These are phyloP conservation scores for Monosporascus cannonballus DNA, from an alignment of 2,329 filamentous ascomycete species.

Conservation along the genomic window DNA sequence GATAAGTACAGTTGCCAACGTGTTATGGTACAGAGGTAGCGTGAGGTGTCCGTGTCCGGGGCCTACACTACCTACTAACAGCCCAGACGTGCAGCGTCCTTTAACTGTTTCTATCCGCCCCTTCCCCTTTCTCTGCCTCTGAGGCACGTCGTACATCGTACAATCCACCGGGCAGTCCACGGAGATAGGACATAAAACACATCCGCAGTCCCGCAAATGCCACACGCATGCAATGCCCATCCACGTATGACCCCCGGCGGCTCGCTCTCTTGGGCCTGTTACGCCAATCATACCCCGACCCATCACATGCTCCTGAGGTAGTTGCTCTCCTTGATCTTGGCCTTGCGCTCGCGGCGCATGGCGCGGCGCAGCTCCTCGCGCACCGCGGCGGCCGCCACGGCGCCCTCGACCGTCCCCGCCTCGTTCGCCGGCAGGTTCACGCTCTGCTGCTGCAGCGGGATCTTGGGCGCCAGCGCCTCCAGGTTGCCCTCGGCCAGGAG, in stretches of 20 bases:
- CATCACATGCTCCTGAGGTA: constrained; percentile 74
- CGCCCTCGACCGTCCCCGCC: constrained; percentile 35
- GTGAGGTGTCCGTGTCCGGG: too few relatives aligned
- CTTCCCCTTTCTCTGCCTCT: background rate
- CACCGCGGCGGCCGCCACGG: constrained; percentile 41
- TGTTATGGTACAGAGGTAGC: background rate
- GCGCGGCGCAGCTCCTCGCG: constrained; percentile 61
- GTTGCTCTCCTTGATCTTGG: constrained; percentile 77
- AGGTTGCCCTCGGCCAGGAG: constrained; percentile 61
- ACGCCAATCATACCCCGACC: background rate
- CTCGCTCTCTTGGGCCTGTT: too few relatives aligned
- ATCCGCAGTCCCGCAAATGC: too few relatives aligned
- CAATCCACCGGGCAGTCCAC: background rate
- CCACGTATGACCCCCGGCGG: too few relatives aligned
- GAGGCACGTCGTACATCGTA: background rate
- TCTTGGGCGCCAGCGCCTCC: constrained; percentile 58
- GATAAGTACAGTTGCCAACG: background rate
- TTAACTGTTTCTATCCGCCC: background rate
- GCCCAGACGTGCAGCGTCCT: background rate
- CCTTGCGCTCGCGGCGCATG: constrained; percentile 69
- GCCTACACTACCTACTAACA: too few relatives aligned
- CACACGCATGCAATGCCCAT: too few relatives aligned
- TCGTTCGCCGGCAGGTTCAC: constrained; percentile 60
- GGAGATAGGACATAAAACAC: too few relatives aligned
- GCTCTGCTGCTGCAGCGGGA: constrained; percentile 72